These are phyloP conservation scores for Gaeumannomyces tritici DNA, from an alignment of 2,329 filamentous ascomycete species.

Conservation along the genomic window DNA sequence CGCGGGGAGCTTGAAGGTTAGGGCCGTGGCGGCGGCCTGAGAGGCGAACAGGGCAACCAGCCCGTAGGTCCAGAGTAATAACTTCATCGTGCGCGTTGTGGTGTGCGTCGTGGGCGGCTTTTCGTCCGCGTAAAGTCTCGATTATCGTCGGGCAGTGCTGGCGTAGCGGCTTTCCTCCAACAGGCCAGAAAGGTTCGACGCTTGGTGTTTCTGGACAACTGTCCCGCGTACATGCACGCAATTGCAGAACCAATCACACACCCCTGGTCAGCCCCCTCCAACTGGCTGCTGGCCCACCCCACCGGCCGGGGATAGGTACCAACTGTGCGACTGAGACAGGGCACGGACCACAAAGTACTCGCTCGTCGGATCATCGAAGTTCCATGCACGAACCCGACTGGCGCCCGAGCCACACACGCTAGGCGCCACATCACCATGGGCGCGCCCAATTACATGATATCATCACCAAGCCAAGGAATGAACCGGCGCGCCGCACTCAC, in stretches of 20 bases:
- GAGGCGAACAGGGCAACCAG: slow-evolving; percentile 63
- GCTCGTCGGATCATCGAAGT: not conserved
- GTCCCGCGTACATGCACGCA: not conserved
- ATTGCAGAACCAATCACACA: not conserved
- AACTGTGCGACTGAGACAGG: not conserved
- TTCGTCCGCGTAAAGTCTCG: not conserved
- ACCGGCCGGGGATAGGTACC: too few relatives aligned
- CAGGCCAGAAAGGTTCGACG: not conserved
- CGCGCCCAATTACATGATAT: not conserved
- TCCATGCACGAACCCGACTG: not conserved
- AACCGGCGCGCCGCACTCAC: too few relatives aligned
- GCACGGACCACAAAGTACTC: too few relatives aligned
- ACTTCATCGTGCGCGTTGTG: slow-evolving; percentile 46
- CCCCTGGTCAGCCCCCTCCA: too few relatives aligned
- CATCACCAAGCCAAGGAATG: not conserved
- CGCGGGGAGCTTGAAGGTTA: slow-evolving; percentile 85
- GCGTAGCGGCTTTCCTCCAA: not conserved
- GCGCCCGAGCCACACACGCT: not conserved
- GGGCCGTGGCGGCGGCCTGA: slow-evolving; percentile 71
- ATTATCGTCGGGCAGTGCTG: not conserved
- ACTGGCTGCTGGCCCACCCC: too few relatives aligned
- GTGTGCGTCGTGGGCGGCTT: slow-evolving; percentile 2
- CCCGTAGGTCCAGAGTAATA: slow-evolving; percentile 51
- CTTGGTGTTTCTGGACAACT: slow-evolving; percentile 10
- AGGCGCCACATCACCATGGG: not conserved